A percentile compares a stretch with the other conserved stretches of the same genome.
These are phyloP conservation scores for Pichia sp. DNA, from an alignment of 1,139 yeast genomes.

Conservation along the genomic window DNA sequence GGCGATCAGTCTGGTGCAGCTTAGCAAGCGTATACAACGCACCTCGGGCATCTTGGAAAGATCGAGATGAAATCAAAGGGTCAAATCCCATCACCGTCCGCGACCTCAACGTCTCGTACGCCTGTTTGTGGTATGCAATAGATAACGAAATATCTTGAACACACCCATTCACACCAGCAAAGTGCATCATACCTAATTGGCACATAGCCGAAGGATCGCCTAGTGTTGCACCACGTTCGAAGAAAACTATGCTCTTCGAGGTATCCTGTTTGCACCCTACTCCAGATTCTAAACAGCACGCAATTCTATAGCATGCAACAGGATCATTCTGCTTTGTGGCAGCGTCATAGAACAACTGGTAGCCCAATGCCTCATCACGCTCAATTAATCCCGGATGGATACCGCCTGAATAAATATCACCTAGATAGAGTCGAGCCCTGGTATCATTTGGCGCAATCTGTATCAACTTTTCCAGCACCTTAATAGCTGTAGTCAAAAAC, in stretches of 20 bases:
- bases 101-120: conserved; percentile 37
- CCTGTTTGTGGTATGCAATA: conserved; percentile 52
- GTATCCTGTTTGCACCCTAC: conserved; percentile 49
- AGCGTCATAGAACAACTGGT: conserved; percentile 52
- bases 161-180: conserved; percentile 44
- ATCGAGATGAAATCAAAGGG: conserved; percentile 30
- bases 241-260: conserved; percentile 48
- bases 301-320: conserved; percentile 60
- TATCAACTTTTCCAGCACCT: conserved; percentile 48
- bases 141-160: conserved; percentile 44
- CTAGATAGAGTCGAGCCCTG: conserved; percentile 52
- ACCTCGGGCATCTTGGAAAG: conserved; percentile 32
- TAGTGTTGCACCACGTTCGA: conserved; percentile 51
- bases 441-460: conserved; percentile 39
- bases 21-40: conserved; percentile 34
- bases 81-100: conserved; percentile 28
- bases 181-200: conserved; percentile 59
- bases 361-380: conserved; percentile 55
- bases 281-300: conserved; percentile 64
- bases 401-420: conserved; percentile 56
- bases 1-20: conserved; percentile 32
- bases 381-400: conserved; percentile 46
- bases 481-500: conserved; percentile 52
- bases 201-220: conserved; percentile 63
- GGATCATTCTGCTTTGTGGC: conserved; percentile 50